Base-by-base conservation (phyloP, 495 filamentous ascomycete genomes). In the Aspergillus ellipticus region DNA sequence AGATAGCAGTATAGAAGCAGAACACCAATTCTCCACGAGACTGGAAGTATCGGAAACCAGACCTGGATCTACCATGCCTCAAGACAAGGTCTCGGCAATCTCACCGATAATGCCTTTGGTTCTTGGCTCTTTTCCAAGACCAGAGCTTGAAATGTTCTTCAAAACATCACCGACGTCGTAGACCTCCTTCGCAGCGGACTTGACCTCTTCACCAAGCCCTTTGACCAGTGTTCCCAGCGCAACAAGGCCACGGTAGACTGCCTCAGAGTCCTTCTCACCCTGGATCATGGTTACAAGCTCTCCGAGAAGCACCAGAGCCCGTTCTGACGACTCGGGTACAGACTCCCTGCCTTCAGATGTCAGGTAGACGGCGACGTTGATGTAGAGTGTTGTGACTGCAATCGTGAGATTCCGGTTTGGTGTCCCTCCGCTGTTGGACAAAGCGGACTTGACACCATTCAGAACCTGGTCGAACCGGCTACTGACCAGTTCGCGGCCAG, bases 371-470 rank as follows among this genome's bases (percentile, higher is more conserved):
- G 88, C 82, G 71, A 88, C 91, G 72, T 99, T 97, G 65, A 97
- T 86, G 60, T 86, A 86, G 0, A 90, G 76, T 7, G 95, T 95
- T 10, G 89, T 84, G 19, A 91, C 68, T 0, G 94, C 95, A 52
- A 96, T 85, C 45, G 85, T 80, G 7, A 95, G 72, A 62, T 95
- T 96, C 35, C 85, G 84, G 59, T 95, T 94, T n/a, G 76, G 76
- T 0, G 82, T 77, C 4, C 54, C 53, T 49, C 61, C 70, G 33
- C 79, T 66, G 37, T 64, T 78, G 0, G 79, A 67, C 22, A 77
- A 60, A 2, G 71, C 63, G 1, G 74, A 68, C 37, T 77, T 79
- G 4, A 81, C 75, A 22, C 82, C 67, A 11, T 74, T 69, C 10
- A 83, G 63, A 28, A 85, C 76, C 42, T 74, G 70, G 54, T 87